Evolutionary conservation across 805 yeast genomes (phyloP), one percentile per base, ranked within the genome.

Genomic region (Myxozyma mucilagina): DNA sequence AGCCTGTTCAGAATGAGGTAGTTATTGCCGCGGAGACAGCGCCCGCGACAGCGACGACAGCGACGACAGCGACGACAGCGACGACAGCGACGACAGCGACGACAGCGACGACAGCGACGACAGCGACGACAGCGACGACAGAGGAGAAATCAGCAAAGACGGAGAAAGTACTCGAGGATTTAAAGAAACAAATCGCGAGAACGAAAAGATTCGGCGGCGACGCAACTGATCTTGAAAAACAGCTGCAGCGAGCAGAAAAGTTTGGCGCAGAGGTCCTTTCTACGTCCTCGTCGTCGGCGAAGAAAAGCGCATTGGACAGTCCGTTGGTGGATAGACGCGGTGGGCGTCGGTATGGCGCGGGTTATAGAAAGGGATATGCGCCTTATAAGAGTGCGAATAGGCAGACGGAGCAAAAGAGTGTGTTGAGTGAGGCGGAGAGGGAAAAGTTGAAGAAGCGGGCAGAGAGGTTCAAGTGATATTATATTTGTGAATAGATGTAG

Each of bases 181-280:
- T 61, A 34, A 42, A 50, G 16, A 42, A 36, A 24, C 41, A 50
- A 18, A 24, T 56, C 16, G 60, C 59, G 9, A 53, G 65, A 11
- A 51, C 56, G 24, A 61, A 61, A 24, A 53, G 64, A 11, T 61
- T 61, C 47, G 65, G 65, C 54, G 41, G 55, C 0, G 65, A 61
- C 53, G 38, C 65, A 20, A 36, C 60, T 29, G 65, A 61, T n/a
- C 42, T 61, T 11, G 65, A 61, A 36, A 61, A 54, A n/a, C 35
- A 51, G 20, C 45, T 61, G 29, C 31, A 35, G 24, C 63, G 65
- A 13, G 65, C 65, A 4, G 60, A 61, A 44, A 56, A 57, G 43
- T 61, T 54, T 20, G 65, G 65, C 14, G 41, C 55, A 14, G 60
- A 57, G 14, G 42, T 43, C 8, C 16, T 35, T 18, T 36, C 35